Conservation (phyloP, 768 basidiomycete species). For the Mycena alexandri region DNA sequence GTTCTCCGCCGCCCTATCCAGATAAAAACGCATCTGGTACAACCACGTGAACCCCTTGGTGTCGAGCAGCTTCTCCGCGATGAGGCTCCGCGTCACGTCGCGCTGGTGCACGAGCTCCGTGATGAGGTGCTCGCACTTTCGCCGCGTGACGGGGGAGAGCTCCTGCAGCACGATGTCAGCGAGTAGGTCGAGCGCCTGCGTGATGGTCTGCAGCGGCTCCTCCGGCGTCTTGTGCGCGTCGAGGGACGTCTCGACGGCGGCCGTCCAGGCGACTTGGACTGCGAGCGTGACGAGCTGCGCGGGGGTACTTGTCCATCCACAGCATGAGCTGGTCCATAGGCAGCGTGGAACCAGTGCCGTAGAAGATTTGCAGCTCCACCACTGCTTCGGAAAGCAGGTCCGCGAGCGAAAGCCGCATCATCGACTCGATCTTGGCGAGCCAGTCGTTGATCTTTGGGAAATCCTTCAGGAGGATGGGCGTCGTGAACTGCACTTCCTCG, state of each 20-base stretch:
- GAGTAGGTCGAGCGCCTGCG: slow-evolving; percentile 91
- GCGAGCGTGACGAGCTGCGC: slow-evolving; percentile 98
- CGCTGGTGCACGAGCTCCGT: slow-evolving; percentile 98
- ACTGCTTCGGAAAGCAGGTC: slow-evolving; percentile 85
- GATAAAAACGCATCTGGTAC: slow-evolving; percentile 98
- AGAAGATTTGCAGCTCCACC: slow-evolving; percentile 83
- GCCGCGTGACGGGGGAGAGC: slow-evolving; percentile 89
- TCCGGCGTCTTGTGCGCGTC: slow-evolving; percentile 69
- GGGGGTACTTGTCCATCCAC: slow-evolving; percentile 96
- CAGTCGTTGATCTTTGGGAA: slow-evolving; percentile 99
- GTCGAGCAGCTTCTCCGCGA: slow-evolving; percentile 73
- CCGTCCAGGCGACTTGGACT: slow-evolving; percentile 95
- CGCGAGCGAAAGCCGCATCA: slow-evolving; percentile 94
- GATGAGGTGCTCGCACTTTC: slow-evolving; percentile 98
- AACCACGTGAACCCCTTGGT: slow-evolving; percentile 90
- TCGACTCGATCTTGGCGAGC: slow-evolving; percentile 90
- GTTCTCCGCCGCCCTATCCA: slow-evolving; percentile 77
- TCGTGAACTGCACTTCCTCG: slow-evolving; percentile 89
- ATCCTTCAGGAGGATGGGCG: slow-evolving; percentile 89
- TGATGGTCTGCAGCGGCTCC: slow-evolving; percentile 77
- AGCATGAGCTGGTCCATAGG: slow-evolving; percentile 76
- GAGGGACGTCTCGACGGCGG: slow-evolving; percentile 80
- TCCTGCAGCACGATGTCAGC: slow-evolving; percentile 96
- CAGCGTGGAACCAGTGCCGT: slow-evolving; percentile 73
- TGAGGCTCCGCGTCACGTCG: slow-evolving; percentile 89